These are phyloP conservation scores for Colletotrichum falcatum DNA, from an alignment of 2,329 filamentous ascomycete genomes.

Conservation along the genomic window DNA sequence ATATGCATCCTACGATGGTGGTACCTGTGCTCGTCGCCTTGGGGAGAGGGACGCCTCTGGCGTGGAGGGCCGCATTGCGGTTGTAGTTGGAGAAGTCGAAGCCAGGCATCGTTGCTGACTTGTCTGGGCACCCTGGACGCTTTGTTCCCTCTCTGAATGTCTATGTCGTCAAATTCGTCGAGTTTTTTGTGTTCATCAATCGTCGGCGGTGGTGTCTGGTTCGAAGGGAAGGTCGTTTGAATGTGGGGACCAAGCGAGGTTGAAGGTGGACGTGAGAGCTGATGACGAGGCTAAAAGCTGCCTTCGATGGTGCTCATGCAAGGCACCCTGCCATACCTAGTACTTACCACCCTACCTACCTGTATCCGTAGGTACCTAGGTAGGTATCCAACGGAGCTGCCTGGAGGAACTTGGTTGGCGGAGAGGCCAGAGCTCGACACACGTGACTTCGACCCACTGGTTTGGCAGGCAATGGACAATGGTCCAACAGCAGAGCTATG, in stretches of 20 bases:
- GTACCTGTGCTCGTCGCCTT: slow-evolving; percentile 99
- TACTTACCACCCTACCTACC: no score
- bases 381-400: slow-evolving; percentile 12
- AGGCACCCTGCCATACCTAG: slow-evolving; percentile 36
- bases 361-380: no score
- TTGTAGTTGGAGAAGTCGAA: slow-evolving; percentile 99
- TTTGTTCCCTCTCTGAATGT: slow-evolving; percentile 1
- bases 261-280: slow-evolving; percentile 47
- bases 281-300: slow-evolving; percentile 69
- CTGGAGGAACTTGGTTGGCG: slow-evolving; percentile 23
- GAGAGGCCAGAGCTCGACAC: slow-evolving; percentile 17
- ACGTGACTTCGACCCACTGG: slow-evolving; percentile 20
- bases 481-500: slow-evolving; percentile 27
- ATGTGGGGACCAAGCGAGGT: slow-evolving; percentile 44
- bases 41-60: slow-evolving; percentile 91
- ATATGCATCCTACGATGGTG: slow-evolving; percentile 98
- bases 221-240: slow-evolving; percentile 33
- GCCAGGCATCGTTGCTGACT: slow-evolving; percentile 79
- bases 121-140: slow-evolving; percentile 21
- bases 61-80: slow-evolving; percentile 96
- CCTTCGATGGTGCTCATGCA: slow-evolving; percentile 50
- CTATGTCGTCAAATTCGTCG: slow-evolving; percentile 13
- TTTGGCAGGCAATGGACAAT: slow-evolving; percentile 16
- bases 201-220: slow-evolving; percentile 9
- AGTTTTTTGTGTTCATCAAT: slow-evolving; percentile 21